phyloP scores from a whole-genome alignment of 2,329 filamentous ascomycete genomes.

The Stromatinia cepivora region DNA sequence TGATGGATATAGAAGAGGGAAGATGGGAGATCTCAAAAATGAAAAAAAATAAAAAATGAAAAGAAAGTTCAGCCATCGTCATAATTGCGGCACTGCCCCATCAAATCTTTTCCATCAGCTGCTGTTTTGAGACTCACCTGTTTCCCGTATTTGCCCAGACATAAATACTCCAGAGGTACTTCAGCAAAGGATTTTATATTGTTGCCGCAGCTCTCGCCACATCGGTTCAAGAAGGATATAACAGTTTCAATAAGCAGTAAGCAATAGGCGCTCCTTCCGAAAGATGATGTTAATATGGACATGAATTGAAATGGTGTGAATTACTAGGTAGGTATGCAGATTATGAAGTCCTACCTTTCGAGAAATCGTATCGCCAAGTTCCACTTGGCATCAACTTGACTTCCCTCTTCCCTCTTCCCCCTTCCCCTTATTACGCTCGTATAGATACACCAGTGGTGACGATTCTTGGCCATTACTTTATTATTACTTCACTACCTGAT shows the following conservation, averaged over 20 bases:
- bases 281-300: not conserved
- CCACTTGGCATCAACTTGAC: not conserved
- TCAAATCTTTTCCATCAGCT: not conserved
- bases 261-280: not conserved
- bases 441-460: not conserved
- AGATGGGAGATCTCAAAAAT: not conserved
- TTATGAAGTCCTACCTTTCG: not conserved
- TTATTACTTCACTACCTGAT: slow-evolving; percentile 5
- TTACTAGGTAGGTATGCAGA: slow-evolving; percentile 2
- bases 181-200: not conserved
- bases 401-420: not conserved
- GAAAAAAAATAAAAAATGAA: not conserved
- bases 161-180: not conserved
- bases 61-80: not conserved
- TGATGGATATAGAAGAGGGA: not conserved
- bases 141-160: too few species aligned
- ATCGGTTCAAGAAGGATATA: not conserved
- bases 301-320: not conserved
- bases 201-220: not conserved
- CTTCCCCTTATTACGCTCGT: slow-evolving; percentile 7
- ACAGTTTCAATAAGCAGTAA: not conserved
- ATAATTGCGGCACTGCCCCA: not conserved
- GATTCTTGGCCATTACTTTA: slow-evolving; percentile 2
- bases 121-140: not conserved
- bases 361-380: not conserved